These are phyloP conservation scores for Gyromitra esculenta DNA, from an alignment of 2,329 filamentous ascomycete species.

Conservation along the genomic window DNA sequence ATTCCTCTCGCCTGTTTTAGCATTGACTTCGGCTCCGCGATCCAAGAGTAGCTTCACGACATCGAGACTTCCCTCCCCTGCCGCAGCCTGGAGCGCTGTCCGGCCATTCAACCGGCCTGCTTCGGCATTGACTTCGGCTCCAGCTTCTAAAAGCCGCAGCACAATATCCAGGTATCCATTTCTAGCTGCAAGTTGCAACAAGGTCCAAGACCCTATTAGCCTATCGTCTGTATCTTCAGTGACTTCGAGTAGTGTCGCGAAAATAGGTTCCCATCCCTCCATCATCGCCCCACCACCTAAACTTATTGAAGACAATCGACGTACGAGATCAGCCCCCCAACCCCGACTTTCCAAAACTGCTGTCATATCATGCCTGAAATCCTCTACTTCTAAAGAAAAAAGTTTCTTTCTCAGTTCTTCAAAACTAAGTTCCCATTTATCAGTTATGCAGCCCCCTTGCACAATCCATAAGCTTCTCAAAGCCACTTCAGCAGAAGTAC, in stretches of 20 bases:
- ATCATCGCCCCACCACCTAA: not conserved
- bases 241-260: not conserved
- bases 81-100: conserved; percentile 11
- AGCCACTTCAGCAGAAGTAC: not conserved
- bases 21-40: not conserved
- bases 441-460: not conserved
- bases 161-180: not conserved
- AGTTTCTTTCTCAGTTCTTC: not conserved
- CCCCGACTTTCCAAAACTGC: not conserved
- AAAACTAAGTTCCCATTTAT: not conserved
- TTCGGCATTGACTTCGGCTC: not conserved
- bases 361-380: not conserved
- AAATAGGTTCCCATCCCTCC: not conserved
- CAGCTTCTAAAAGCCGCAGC: not conserved
- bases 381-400: not conserved
- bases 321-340: not conserved
- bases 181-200: not conserved
- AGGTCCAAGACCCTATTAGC: not conserved
- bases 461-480: not conserved
- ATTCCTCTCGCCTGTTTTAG: not conserved
- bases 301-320: not conserved
- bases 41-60: not conserved
- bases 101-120: not conserved
- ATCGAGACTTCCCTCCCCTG: not conserved
- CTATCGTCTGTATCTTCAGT: not conserved